Evolutionary conservation across 768 basidiomycete genomes (phyloP).

Genomic region (Collybia sordida): DNA sequence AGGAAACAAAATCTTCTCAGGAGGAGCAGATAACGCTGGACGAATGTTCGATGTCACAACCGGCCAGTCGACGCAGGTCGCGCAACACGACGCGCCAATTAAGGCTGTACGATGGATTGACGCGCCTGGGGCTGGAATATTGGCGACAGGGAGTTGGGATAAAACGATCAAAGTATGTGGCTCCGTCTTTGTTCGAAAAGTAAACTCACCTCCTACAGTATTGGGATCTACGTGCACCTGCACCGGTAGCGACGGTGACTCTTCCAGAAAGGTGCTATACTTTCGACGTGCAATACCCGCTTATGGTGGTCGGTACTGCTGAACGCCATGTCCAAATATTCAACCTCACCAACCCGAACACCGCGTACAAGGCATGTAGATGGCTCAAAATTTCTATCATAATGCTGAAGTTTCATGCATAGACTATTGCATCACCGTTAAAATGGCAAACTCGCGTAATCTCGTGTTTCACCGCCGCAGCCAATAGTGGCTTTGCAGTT

Average conservation of each 20-base stretch:
- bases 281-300: conserved; percentile 76
- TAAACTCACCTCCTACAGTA: conserved; percentile 50
- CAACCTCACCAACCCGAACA: conserved; percentile 80
- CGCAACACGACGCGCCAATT: conserved; percentile 88
- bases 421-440: conserved; percentile 83
- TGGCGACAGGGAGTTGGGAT: conserved; percentile 97
- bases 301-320: conserved; percentile 92
- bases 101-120: conserved; percentile 83
- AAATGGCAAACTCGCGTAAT: conserved; percentile 93
- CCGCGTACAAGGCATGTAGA: conserved; percentile 65
- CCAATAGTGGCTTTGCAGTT: conserved; percentile 72
- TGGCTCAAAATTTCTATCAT: too few species aligned
- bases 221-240: conserved; percentile 85
- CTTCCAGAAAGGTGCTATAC: conserved; percentile 90
- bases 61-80: conserved; percentile 78
- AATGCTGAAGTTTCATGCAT: conserved; percentile 1
- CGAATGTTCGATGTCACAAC: conserved; percentile 89
- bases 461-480: conserved; percentile 73
- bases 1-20: conserved; percentile 90
- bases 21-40: conserved; percentile 94
- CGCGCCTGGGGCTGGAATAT: conserved; percentile 67
- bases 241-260: conserved; percentile 73
- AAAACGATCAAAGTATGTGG: conserved; percentile 84
- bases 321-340: conserved; percentile 90
- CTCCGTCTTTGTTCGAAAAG: neutral